phyloP scores from a whole-genome alignment of 345 rosid genomes.

The Alliaria petiolata region DNA sequence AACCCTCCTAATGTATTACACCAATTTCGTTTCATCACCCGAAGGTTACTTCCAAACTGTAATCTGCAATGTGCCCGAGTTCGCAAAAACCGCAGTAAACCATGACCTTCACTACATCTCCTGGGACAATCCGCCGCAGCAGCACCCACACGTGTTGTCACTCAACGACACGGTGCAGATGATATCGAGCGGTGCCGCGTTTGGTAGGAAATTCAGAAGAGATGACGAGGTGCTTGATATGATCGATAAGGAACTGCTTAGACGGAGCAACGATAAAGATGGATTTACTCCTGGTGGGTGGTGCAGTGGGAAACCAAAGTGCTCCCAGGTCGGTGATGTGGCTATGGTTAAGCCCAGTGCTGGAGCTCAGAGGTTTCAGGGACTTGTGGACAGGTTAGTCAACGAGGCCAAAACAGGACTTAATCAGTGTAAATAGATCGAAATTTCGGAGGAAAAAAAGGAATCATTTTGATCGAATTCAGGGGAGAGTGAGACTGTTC shows the following conservation, averaged over 20 bases:
- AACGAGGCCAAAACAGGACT: slow-evolving; percentile 40
- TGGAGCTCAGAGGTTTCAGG: slow-evolving; percentile 66
- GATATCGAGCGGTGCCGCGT: slow-evolving; percentile 78
- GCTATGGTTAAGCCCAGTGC: slow-evolving; percentile 64
- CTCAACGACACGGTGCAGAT: slow-evolving; percentile 63
- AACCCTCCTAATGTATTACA: slow-evolving; percentile 87
- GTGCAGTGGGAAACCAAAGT: slow-evolving; percentile 73
- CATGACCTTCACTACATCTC: slow-evolving; percentile 94
- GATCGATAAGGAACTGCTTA: slow-evolving; percentile 71
- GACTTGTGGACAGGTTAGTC: slow-evolving; percentile 54
- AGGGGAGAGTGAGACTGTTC: slow-evolving; percentile 16
- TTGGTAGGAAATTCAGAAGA: slow-evolving; percentile 75
- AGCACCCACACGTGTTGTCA: slow-evolving; percentile 83
- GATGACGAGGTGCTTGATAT: slow-evolving; percentile 57
- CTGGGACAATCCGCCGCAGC: slow-evolving; percentile 93
- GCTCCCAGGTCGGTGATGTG: slow-evolving; percentile 64
- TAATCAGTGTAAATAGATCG: slow-evolving; percentile 71
- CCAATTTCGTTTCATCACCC: slow-evolving; percentile 95
- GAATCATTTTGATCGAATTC: slow-evolving; percentile 11
- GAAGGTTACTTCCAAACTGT: slow-evolving; percentile 98
- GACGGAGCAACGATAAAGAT: slow-evolving; percentile 39
- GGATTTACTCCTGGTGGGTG: slow-evolving; percentile 94
- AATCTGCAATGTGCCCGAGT: slow-evolving; percentile 86
- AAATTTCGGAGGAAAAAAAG: not conserved
- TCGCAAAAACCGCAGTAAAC: slow-evolving; percentile 58